Base-by-base conservation (phyloP, 2,329 filamentous ascomycete genomes). In the Sphaerulina musiva region DNA sequence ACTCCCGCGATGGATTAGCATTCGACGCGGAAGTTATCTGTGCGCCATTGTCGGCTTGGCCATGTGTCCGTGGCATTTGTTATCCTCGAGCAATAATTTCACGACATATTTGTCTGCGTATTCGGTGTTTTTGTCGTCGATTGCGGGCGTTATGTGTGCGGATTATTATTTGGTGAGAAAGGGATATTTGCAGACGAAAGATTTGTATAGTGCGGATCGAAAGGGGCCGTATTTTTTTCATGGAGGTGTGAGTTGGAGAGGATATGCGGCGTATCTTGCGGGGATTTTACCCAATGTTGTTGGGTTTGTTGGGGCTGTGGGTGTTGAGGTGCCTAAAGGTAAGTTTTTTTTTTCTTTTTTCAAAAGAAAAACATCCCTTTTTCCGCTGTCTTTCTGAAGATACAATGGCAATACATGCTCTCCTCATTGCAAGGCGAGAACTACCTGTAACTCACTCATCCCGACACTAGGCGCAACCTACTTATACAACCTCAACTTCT, bases 401-500 rank as follows among this genome's bases (percentile, higher is more conserved):
- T 17, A 1, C 14, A 17, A 17, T 17, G 14, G 14, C 14, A 17
- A 17, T n/a, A n/a, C n/a, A n/a, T n/a, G n/a, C n/a, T n/a, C n/a
- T 17, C 14, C 14, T 17, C 14, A 17, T 17, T 17, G 14, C 1
- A 17, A 17, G 14, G 14, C 14, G 14, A 17, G 1, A 17, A 17
- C 14, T 17, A 17, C 14, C 14, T 17, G 14, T n/a, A n/a, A n/a
- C n/a, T n/a, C n/a, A n/a, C n/a, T n/a, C n/a, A n/a, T n/a, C n/a
- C n/a, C 14, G 14, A 17, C 14, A 17, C 14, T 81, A 5, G 90
- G 86, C 1, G 91, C 92, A 0, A 82, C 80, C 0, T 95, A 95
- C 67, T 82, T 96, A 56, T 96, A 95, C 76, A 87, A 90, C 61
- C 67, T 96, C 63, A 95, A 95, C 71, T 96, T 91, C 75, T 95